Conservation (phyloP, 2,329 filamentous ascomycete species). For the Dendrostoma leiphaemia region DNA sequence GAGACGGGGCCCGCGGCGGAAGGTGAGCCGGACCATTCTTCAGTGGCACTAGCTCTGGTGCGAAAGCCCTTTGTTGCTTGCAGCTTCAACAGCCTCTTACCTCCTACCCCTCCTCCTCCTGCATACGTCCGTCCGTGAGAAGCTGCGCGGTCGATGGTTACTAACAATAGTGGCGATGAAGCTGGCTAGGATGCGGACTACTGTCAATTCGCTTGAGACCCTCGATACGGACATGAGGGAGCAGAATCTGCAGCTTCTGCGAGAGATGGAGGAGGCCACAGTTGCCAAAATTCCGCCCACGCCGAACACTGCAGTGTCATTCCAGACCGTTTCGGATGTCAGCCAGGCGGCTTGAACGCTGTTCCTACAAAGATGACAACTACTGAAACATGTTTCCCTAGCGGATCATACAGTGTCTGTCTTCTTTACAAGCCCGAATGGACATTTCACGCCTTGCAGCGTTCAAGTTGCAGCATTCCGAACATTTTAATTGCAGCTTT, state of each 20-base stretch:
- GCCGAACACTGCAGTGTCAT: background rate
- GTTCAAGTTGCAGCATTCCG: background rate
- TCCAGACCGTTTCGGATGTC: conserved; percentile 1
- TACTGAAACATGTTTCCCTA: background rate
- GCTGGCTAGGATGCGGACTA: conserved; percentile 19
- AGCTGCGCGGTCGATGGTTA: conserved; percentile 5
- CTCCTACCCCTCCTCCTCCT: conserved; percentile 19
- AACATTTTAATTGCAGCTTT: background rate
- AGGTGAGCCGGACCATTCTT: conserved; percentile 63
- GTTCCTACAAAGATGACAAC: background rate
- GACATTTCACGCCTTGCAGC: background rate
- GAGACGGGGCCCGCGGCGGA: conserved; percentile 38
- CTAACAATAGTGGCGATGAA: conserved; percentile 14
- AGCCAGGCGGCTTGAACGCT: conserved; percentile 11
- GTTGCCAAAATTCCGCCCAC: conserved; percentile 12
- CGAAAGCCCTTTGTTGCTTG: conserved; percentile 50
- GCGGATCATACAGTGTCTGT: background rate
- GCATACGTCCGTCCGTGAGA: conserved; percentile 9
- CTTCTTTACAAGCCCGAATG: background rate
- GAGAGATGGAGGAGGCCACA: conserved; percentile 16
- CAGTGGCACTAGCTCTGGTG: conserved; percentile 66
- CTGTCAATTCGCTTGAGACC: conserved; percentile 15
- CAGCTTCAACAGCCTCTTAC: conserved; percentile 30
- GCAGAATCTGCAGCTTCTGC: conserved; percentile 15
- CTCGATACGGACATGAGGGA: conserved; percentile 19